Evolutionary conservation across 179 eudicot species (phyloP).

Genomic region (Vitellaria paradoxa): DNA sequence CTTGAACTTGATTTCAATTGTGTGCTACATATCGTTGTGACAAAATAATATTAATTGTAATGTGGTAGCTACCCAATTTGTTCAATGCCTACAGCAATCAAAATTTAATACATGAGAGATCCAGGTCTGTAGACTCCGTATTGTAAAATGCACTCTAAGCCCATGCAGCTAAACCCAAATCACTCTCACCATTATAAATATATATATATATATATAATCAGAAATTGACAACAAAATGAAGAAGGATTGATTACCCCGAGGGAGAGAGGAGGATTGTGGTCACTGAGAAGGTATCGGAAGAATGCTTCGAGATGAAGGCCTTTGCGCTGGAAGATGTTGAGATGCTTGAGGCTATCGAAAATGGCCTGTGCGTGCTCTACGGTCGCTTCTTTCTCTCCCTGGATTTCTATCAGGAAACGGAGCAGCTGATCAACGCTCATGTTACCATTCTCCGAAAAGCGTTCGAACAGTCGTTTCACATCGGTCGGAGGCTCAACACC

Average conservation of each 20-base stretch:
- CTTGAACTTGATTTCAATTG: background rate
- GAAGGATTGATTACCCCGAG: slow-evolving; percentile 31
- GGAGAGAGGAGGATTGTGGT: slow-evolving; percentile 64
- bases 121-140: no score
- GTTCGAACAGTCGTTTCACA: slow-evolving; percentile 48
- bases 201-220: background rate
- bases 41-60: background rate
- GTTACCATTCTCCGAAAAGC: slow-evolving; percentile 68
- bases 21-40: background rate
- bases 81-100: no score
- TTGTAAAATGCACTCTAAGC: no score
- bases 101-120: no score
- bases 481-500: slow-evolving; percentile 68
- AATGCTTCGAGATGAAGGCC: slow-evolving; percentile 71
- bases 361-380: slow-evolving; percentile 58
- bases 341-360: slow-evolving; percentile 46
- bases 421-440: slow-evolving; percentile 59
- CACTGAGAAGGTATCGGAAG: slow-evolving; percentile 69
- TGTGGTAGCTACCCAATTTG: no score
- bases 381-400: slow-evolving; percentile 39
- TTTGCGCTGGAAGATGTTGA: slow-evolving; percentile 50
- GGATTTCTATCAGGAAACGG: slow-evolving; percentile 55
- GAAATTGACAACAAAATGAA: background rate
- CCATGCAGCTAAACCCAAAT: no score
- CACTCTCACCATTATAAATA: no score